These are phyloP conservation scores for Sarcodon aspratus DNA, from an alignment of 768 basidiomycete genomes.

Conservation along the genomic window DNA sequence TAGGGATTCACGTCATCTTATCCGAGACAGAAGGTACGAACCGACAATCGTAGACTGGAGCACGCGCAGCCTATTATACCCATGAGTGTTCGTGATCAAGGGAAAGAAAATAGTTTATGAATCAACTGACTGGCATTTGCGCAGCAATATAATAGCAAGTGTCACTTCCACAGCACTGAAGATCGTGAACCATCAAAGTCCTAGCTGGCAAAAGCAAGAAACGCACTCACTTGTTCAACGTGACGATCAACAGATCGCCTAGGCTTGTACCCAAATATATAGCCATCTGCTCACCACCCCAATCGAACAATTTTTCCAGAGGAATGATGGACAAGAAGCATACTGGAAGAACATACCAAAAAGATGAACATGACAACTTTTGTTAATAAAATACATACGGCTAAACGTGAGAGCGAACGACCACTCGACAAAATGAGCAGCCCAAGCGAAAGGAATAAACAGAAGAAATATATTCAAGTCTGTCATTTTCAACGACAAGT, in stretches of 20 bases:
- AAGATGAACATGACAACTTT: not conserved
- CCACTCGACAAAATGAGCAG: slow-evolving; percentile 36
- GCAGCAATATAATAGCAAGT: slow-evolving; percentile 55
- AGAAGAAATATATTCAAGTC: slow-evolving; percentile 50
- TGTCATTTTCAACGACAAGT: slow-evolving; percentile 10
- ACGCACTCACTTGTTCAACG: slow-evolving; percentile 47
- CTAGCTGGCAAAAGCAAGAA: not conserved
- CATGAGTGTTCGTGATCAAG: not conserved
- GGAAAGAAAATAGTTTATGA: not conserved
- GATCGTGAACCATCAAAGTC: not conserved
- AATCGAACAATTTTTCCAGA: slow-evolving; percentile 57
- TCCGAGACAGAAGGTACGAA: slow-evolving; percentile 6
- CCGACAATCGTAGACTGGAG: slow-evolving; percentile 63
- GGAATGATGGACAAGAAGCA: slow-evolving; percentile 58
- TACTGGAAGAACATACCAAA: slow-evolving; percentile 23
- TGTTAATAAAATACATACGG: slow-evolving; percentile 20
- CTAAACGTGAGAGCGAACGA: slow-evolving; percentile 28
- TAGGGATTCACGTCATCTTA: not conserved
- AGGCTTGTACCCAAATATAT: slow-evolving; percentile 44
- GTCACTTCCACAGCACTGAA: slow-evolving; percentile 59
- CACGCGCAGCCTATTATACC: slow-evolving; percentile 35
- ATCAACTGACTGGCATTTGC: slow-evolving; percentile 55
- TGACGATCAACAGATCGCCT: slow-evolving; percentile 56
- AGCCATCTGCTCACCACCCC: slow-evolving; percentile 43
- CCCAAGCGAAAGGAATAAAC: slow-evolving; percentile 52